Conservation (phyloP, 106 monocot genomes). For the Hemerocallis citrina region DNA sequence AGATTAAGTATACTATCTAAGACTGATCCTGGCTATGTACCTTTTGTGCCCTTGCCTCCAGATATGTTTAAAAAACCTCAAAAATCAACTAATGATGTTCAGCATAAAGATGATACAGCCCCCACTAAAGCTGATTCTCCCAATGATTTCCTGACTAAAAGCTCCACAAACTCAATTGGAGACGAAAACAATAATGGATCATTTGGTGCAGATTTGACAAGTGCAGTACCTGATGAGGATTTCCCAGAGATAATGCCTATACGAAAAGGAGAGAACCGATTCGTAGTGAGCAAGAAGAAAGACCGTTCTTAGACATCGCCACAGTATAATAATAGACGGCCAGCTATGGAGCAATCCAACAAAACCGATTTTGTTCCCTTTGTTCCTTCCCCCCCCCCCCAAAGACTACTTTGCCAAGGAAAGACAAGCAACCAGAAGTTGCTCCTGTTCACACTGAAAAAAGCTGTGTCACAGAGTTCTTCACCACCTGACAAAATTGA, state of each 20-base stretch:
- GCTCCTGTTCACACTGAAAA: constrained; percentile 1
- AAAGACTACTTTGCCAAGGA: constrained; percentile 92
- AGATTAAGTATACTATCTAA: constrained; percentile 22
- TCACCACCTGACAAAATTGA: constrained; percentile 17
- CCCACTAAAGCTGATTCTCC: neutral
- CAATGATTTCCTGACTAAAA: constrained; percentile 6
- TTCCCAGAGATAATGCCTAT: constrained; percentile 94
- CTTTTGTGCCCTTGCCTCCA: constrained; percentile 74
- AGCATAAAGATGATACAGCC: constrained; percentile 11
- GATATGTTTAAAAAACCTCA: constrained; percentile 43
- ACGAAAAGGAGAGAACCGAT: constrained; percentile 80
- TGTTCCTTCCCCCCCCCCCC: constrained; percentile 93
- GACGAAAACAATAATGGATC: constrained; percentile 14
- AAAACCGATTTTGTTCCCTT: constrained; percentile 79
- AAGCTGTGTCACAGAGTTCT: constrained; percentile 4
- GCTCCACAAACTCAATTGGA: neutral
- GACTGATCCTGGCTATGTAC: constrained; percentile 40
- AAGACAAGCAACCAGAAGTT: constrained; percentile 43
- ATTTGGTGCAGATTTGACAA: constrained; percentile 16
- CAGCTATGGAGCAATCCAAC: constrained; percentile 77
- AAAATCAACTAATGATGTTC: constrained; percentile 8
- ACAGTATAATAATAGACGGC: constrained; percentile 67
- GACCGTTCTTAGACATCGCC: constrained; percentile 74
- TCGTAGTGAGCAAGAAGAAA: constrained; percentile 69
- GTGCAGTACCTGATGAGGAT: constrained; percentile 30